Evolutionary conservation across 345 rosid genomes (phyloP).

Genomic region (Gossypium anomalum): DNA sequence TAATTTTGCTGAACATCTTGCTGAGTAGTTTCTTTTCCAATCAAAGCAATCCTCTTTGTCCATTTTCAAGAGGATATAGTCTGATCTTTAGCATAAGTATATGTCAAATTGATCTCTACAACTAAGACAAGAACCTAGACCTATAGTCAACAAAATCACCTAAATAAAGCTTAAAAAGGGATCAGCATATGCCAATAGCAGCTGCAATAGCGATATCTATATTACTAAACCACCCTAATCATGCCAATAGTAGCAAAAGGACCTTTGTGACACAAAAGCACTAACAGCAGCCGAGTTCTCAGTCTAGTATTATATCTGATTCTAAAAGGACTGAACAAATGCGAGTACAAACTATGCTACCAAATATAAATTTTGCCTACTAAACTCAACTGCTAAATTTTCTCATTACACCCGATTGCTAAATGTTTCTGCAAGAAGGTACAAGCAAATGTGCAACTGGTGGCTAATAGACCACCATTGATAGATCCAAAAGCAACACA

Average conservation of each 20-base stretch:
- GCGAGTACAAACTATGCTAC: not conserved
- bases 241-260: not conserved
- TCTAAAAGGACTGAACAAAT: not conserved
- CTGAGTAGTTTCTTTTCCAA: conserved; percentile 1
- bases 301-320: not conserved
- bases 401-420: not conserved
- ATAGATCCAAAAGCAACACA: not conserved
- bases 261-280: not conserved
- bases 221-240: not conserved
- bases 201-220: not conserved
- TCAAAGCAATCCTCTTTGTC: not conserved
- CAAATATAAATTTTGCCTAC: not conserved
- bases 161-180: not conserved
- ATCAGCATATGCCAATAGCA: not conserved
- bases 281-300: not conserved
- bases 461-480: not conserved
- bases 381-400: not conserved
- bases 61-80: not conserved
- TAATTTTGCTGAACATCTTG: not conserved
- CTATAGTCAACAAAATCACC: not conserved
- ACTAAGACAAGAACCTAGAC: conserved; percentile 2
- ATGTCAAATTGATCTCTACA: not conserved
- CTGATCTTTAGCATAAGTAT: not conserved
- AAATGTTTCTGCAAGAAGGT: not conserved
- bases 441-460: not conserved